Conservation (phyloP, 129 eudicot genomes). For the Flaveria brownii region DNA sequence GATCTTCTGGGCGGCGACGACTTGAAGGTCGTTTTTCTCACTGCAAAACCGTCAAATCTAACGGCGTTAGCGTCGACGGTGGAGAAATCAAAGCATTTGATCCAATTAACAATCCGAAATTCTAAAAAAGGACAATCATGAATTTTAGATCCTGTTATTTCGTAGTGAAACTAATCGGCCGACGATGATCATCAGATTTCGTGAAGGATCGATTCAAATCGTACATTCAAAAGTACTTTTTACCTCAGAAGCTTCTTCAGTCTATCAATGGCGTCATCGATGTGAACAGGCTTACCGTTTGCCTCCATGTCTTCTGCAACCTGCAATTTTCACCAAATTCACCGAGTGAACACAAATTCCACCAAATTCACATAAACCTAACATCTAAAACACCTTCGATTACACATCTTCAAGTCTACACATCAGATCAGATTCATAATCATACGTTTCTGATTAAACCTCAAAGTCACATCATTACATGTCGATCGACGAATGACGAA, state of each 20-base stretch:
- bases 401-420: neutral
- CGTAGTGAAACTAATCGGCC: slow-evolving; percentile 17
- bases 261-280: slow-evolving; percentile 88
- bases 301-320: slow-evolving; percentile 61
- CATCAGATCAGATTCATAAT: slow-evolving; percentile 2
- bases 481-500: too few species aligned
- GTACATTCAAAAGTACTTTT: neutral
- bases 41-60: slow-evolving; percentile 36
- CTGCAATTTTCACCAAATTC: slow-evolving; percentile 41
- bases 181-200: neutral
- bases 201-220: neutral
- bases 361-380: neutral
- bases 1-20: slow-evolving; percentile 66
- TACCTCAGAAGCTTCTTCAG: slow-evolving; percentile 87
- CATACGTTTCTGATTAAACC: slow-evolving; percentile 6
- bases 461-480: neutral
- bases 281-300: slow-evolving; percentile 31
- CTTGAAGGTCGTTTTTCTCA: slow-evolving; percentile 58
- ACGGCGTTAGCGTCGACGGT: slow-evolving; percentile 18
- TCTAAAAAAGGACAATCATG: slow-evolving; percentile 10
- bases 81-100: slow-evolving; percentile 24
- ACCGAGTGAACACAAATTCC: neutral
- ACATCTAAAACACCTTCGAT: slow-evolving; percentile 8
- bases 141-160: neutral
- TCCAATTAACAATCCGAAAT: slow-evolving; percentile 15